Base-by-base conservation (phyloP, 116 monocot species). In the Phalaenopsis hybrid region DNA sequence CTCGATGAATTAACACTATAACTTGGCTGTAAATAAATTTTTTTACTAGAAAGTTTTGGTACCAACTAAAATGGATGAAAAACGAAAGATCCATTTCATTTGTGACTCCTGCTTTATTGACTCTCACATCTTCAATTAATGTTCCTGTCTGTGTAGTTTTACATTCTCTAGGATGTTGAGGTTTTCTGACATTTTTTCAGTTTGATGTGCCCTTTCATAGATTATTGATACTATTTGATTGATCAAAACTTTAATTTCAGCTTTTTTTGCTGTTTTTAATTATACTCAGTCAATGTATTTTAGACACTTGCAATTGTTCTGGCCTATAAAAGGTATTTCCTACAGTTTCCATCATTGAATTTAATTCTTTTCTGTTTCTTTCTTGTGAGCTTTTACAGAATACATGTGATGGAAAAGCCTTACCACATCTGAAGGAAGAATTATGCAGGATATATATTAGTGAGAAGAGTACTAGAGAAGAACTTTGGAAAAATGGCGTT, bases 341-440 rank as follows among this genome's bases (percentile, higher is more conserved):
- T 37, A 31, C 37, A 37, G 20, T 37, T 72, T 72, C 33, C 72
- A 72, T 44, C 49, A 15, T 33, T 69, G 18, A 43, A 69, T 79
- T 75, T 23, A 75, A 43, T 79, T 76, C 31, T 80, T 82, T 48
- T 84, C 52, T 76, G 8, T 80, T 78, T 51, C 8, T 16, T 9
- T 74, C 33, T 21, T 78, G 50, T 63, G 59, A 0, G 5, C 58
- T 37, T 75, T 78, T 49, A 25, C 87, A 92, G 92, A 90, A 79
- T 81, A 86, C 80, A 78, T 84, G 84, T 84, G 92, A 90, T 86
- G 13, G 16, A 75, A 86, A 88, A 76, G 81, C 82, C 45, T 84
- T 87, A 59, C 83, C 89, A 46, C 90, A 91, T 80, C 81, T 94
- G 18, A 89, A 86, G 84, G 83, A 85, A 75, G 94, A 94, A 85